Conservation (phyloP, 495 filamentous ascomycete genomes). For the Amniculicola lignicola region DNA sequence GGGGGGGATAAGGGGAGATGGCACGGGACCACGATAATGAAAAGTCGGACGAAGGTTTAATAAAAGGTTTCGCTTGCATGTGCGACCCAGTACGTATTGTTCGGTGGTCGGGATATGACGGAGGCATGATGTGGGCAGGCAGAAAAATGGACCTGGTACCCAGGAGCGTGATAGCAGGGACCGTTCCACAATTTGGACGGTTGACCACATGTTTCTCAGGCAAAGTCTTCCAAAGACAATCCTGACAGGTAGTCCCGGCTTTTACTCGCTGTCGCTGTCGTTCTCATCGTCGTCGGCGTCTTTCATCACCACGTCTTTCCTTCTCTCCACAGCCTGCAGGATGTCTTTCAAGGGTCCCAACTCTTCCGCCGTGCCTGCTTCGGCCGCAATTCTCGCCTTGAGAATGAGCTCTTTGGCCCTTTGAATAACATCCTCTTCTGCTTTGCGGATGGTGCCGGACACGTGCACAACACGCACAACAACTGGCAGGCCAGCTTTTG, state of each 20-base stretch:
- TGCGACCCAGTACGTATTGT: too few relatives aligned
- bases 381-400: slow-evolving; percentile 8
- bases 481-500: slow-evolving; percentile 55
- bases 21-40: too few relatives aligned
- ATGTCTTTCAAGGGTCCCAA: slow-evolving; percentile 47
- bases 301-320: slow-evolving; percentile 48
- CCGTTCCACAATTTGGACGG: too few relatives aligned
- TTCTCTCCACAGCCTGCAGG: slow-evolving; percentile 49
- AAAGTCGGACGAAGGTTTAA: too few relatives aligned
- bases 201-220: too few relatives aligned
- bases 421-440: slow-evolving; percentile 81
- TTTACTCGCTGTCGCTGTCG: slow-evolving; percentile 30
- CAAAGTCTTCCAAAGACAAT: too few relatives aligned
- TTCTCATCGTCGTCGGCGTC: slow-evolving; percentile 54
- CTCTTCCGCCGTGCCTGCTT: not conserved
- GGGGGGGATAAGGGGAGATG: too few relatives aligned
- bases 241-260: not conserved
- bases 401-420: slow-evolving; percentile 57
- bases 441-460: slow-evolving; percentile 90
- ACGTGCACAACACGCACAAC: slow-evolving; percentile 85
- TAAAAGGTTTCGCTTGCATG: too few relatives aligned
- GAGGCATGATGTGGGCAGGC: too few relatives aligned
- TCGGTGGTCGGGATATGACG: too few relatives aligned
- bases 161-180: too few relatives aligned
- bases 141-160: too few relatives aligned